These are phyloP conservation scores for Aegilops umbellulata DNA, from an alignment of 176 grass and related monocot genomes.

Conservation along the genomic window DNA sequence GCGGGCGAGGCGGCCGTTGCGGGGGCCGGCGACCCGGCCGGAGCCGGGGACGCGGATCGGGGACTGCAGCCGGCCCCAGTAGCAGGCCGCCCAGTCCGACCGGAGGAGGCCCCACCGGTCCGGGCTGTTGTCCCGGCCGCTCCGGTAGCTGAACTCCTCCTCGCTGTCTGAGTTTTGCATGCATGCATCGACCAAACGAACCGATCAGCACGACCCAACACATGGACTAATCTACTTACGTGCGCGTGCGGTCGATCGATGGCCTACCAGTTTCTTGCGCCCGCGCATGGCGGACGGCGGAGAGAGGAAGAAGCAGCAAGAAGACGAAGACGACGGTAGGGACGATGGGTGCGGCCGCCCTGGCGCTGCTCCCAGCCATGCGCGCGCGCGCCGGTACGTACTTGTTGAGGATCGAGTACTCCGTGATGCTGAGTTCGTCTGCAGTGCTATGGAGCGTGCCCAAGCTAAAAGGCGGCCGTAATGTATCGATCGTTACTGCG, in stretches of 20 bases:
- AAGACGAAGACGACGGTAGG: background rate
- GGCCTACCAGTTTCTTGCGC: constrained; percentile 40
- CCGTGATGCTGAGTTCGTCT: background rate
- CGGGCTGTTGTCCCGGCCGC: constrained; percentile 37
- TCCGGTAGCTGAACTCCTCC: constrained; percentile 53
- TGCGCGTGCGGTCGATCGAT: background rate
- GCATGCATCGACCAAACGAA: background rate
- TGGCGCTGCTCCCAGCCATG: background rate
- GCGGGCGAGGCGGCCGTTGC: constrained; percentile 11
- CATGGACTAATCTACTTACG: background rate
- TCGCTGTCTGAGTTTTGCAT: constrained; percentile 37
- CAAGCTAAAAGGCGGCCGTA: background rate
- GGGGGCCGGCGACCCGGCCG: background rate
- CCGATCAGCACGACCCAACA: background rate
- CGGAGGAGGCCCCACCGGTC: constrained; percentile 55
- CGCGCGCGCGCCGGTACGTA: background rate
- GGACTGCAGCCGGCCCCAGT: constrained; percentile 47
- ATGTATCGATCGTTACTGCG: background rate
- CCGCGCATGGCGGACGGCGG: background rate
- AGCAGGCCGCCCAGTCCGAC: constrained; percentile 50
- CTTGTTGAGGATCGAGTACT: background rate
- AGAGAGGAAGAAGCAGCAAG: background rate
- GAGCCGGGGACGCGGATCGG: constrained; percentile 45
- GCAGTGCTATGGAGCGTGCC: background rate
- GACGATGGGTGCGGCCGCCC: background rate